Conservation (phyloP, 495 filamentous ascomycete genomes). For the Sphaerosporella brunnea region DNA sequence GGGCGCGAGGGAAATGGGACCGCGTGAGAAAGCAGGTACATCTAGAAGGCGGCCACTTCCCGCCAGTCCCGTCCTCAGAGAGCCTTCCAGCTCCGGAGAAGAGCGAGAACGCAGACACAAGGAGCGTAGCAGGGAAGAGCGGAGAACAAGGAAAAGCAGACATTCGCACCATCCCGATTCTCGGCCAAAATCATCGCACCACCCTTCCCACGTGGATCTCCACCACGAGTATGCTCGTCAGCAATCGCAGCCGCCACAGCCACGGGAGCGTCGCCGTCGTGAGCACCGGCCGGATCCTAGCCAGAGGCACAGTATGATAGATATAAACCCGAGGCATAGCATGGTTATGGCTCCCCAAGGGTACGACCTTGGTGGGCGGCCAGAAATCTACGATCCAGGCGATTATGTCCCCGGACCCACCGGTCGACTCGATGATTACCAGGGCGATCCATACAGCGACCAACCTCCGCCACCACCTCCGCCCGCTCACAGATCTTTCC, state of each 20-base stretch:
- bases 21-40: constrained; percentile 8
- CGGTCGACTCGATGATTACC: constrained; percentile 15
- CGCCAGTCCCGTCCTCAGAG: constrained; percentile 11
- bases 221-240: neutral
- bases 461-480: constrained; percentile 19
- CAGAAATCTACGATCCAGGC: constrained; percentile 18
- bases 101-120: constrained; percentile 2
- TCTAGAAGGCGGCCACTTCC: constrained; percentile 20
- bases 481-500: constrained; percentile 12
- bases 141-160: constrained; percentile 13
- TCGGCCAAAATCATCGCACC: neutral
- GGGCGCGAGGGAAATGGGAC: constrained; percentile 23
- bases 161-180: constrained; percentile 15
- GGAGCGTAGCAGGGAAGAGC: neutral
- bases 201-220: neutral
- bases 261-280: neutral
- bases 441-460: constrained; percentile 13
- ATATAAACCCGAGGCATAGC: neutral
- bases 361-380: neutral
- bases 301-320: constrained; percentile 6
- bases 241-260: constrained; percentile 10
- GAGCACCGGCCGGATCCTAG: neutral
- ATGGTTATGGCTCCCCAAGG: constrained; percentile 3
- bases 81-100: constrained; percentile 10
- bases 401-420: constrained; percentile 14